Conservation (phyloP, 2,329 filamentous ascomycete genomes). For the Penicillium nordicum region DNA sequence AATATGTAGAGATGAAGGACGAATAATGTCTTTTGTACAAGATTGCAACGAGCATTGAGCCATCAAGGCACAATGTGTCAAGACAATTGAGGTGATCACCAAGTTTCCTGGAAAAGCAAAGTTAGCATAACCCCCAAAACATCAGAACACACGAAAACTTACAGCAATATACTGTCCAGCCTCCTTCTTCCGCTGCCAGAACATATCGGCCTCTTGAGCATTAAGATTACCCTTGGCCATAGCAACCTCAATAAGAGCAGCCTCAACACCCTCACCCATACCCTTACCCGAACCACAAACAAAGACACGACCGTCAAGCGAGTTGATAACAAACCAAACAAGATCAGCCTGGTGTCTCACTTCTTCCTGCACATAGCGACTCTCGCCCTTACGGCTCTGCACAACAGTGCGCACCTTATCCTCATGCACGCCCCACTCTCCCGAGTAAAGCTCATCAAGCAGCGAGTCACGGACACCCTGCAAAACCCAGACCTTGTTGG, state of each 20-base stretch:
- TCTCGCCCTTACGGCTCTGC: conserved; percentile 70
- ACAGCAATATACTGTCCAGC: conserved; percentile 92
- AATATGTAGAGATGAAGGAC: not conserved
- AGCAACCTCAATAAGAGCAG: conserved; percentile 80
- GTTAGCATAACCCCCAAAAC: not conserved
- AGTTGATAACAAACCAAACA: conserved; percentile 98
- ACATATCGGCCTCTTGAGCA: conserved; percentile 74
- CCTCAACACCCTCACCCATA: conserved; percentile 95
- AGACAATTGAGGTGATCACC: conserved; percentile 23
- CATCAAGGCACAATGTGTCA: not conserved
- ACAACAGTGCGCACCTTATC: conserved; percentile 79
- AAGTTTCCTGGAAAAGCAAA: conserved; percentile 31
- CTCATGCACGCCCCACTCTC: conserved; percentile 93
- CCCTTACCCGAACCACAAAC: conserved; percentile 93
- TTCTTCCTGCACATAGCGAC: conserved; percentile 94
- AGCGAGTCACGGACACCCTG: conserved; percentile 92
- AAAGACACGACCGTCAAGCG: conserved; percentile 91
- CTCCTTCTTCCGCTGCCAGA: conserved; percentile 89
- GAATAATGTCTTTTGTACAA: not conserved
- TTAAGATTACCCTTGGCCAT: conserved; percentile 90
- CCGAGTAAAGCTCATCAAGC: conserved; percentile 92
- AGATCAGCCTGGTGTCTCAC: conserved; percentile 86
- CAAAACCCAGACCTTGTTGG: conserved; percentile 96
- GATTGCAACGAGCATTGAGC: not conserved
- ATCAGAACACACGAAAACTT: conserved; percentile 21